These are phyloP conservation scores for Phytomonas sp. DNA, from an alignment of 208 protist genomes.

Conservation along the genomic window DNA sequence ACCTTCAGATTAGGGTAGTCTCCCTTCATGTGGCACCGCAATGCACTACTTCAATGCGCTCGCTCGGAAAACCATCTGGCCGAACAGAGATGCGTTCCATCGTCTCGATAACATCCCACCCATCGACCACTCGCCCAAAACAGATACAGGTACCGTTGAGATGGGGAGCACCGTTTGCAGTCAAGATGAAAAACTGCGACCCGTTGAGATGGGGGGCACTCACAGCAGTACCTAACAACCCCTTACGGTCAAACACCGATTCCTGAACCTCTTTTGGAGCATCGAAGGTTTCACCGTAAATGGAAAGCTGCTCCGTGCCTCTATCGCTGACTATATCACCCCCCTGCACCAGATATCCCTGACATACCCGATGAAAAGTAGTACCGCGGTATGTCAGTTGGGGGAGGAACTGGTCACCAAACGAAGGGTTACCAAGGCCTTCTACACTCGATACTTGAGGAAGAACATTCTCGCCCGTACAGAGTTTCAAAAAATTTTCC, in stretches of 20 bases:
- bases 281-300: constrained; percentile 94
- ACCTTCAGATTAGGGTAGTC: constrained; percentile 11
- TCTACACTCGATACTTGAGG: constrained; percentile 41
- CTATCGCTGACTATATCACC: constrained; percentile 75
- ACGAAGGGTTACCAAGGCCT: constrained; percentile 52
- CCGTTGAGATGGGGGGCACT: constrained; percentile 95
- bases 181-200: constrained; percentile 90
- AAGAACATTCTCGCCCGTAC: constrained; percentile 79
- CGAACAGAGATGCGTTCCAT: constrained; percentile 56
- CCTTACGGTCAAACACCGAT: constrained; percentile 70
- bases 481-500: constrained; percentile 87
- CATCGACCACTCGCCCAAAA: constrained; percentile 88
- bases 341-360: constrained; percentile 89
- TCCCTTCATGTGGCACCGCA: constrained; percentile 22
- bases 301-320: constrained; percentile 93
- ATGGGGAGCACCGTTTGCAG: constrained; percentile 52
- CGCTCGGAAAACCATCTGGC: constrained; percentile 29
- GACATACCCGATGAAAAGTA: constrained; percentile 90
- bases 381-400: constrained; percentile 87
- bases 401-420: constrained; percentile 70
- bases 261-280: constrained; percentile 93
- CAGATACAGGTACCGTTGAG: constrained; percentile 93
- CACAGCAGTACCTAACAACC: constrained; percentile 97
- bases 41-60: constrained; percentile 46
- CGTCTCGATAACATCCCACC: constrained; percentile 73